phyloP scores from a whole-genome alignment of 257 asterid species.

The Salvia splendens region DNA sequence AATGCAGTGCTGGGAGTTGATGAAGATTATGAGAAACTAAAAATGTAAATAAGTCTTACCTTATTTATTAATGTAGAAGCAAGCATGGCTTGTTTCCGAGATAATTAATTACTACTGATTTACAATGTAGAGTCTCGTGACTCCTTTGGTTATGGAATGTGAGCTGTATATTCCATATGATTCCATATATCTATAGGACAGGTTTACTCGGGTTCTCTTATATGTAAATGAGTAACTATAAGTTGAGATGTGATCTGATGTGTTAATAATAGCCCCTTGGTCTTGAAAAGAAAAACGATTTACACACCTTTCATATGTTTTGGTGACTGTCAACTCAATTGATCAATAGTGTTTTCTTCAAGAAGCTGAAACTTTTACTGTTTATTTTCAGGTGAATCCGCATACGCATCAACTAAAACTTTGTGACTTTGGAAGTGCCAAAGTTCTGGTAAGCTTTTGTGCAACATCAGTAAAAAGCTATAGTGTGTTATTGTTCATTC shows the following conservation, averaged over 20 bases:
- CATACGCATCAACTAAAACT: slow-evolving; percentile 93
- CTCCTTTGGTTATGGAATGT: not conserved
- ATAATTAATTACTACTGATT: not conserved
- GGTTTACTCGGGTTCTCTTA: not conserved
- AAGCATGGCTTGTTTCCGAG: slow-evolving; percentile 7
- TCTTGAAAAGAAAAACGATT: slow-evolving; percentile 10
- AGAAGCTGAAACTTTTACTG: slow-evolving; percentile 33
- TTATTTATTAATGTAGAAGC: slow-evolving; percentile 18
- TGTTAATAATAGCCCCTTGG: not conserved
- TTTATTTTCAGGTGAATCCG: slow-evolving; percentile 83
- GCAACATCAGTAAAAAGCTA: slow-evolving; percentile 25
- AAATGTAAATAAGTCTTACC: slow-evolving; percentile 6
- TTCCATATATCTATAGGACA: not conserved
- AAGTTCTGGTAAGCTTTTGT: slow-evolving; percentile 75
- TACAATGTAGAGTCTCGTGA: not conserved
- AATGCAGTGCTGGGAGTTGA: not conserved
- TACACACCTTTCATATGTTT: slow-evolving; percentile 10
- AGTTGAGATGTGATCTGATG: not conserved
- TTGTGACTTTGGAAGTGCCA: slow-evolving; percentile 98
- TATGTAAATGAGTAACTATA: slow-evolving; percentile 1
- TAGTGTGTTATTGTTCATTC: slow-evolving; percentile 36
- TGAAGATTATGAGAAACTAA: slow-evolving; percentile 4
- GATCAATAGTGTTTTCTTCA: slow-evolving; percentile 22
- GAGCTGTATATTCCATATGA: slow-evolving; percentile 5
- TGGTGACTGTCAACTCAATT: slow-evolving; percentile 9